These are phyloP conservation scores for Leccinum truebloodii DNA, from an alignment of 768 basidiomycete genomes.

Conservation along the genomic window DNA sequence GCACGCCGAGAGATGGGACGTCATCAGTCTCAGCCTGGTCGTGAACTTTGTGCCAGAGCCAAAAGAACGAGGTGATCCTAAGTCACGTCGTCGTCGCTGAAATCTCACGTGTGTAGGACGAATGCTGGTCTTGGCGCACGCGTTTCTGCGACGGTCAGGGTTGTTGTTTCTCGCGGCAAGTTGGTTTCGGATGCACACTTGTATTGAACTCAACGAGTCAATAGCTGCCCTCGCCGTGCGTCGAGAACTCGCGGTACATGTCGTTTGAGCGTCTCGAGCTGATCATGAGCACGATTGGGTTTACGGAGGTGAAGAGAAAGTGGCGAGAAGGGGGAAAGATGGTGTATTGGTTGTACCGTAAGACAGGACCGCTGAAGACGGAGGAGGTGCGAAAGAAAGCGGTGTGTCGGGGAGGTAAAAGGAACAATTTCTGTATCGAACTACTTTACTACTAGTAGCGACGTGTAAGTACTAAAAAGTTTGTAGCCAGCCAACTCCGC, in stretches of 20 bases:
- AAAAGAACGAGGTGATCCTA: constrained; percentile 63
- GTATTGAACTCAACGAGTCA: constrained; percentile 8
- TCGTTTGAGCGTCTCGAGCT: constrained; percentile 55
- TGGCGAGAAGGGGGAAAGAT: constrained; percentile 80
- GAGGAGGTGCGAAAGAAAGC: constrained; percentile 52
- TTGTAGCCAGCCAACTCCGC: constrained; percentile 12
- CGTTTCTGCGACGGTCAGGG: constrained; percentile 54
- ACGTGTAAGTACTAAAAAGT: no score
- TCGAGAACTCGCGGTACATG: constrained; percentile 84
- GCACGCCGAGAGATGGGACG: constrained; percentile 64
- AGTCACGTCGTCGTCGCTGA: not conserved
- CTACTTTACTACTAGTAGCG: not conserved
- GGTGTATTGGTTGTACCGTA: constrained; percentile 83
- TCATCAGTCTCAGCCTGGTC: constrained; percentile 85
- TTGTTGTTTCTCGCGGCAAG: constrained; percentile 72
- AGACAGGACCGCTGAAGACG: constrained; percentile 24
- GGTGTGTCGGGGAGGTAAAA: constrained; percentile 60
- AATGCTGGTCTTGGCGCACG: constrained; percentile 66
- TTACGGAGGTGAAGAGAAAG: constrained; percentile 54
- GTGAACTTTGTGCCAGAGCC: constrained; percentile 85
- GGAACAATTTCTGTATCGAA: constrained; percentile 83
- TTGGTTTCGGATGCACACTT: constrained; percentile 8
- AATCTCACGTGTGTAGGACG: constrained; percentile 41
- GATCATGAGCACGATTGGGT: constrained; percentile 67
- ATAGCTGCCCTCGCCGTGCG: constrained; percentile 83